Percentiles rank a stretch among this genome's conserved stretches.
Conservation (phyloP, 371 early-diverging fungal genomes). For the Synchytrium microbalum region DNA sequence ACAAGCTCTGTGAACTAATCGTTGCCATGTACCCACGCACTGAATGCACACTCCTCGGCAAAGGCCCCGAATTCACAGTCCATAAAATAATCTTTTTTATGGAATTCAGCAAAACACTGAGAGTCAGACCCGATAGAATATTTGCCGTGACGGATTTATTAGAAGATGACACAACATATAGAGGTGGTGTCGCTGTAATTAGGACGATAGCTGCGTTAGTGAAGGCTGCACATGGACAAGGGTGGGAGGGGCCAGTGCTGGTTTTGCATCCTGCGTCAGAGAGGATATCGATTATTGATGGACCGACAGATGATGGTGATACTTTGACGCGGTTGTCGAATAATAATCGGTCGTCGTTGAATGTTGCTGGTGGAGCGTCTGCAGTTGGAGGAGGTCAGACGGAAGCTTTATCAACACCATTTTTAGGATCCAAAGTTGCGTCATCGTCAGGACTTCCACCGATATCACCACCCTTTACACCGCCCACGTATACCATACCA, state of each 20-base stretch:
- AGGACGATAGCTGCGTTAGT: conserved; percentile 32
- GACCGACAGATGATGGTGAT: too few relatives aligned
- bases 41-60: conserved; percentile 33
- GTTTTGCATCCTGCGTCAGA: too few relatives aligned
- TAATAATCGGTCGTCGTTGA: too few relatives aligned
- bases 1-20: conserved; percentile 32
- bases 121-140: conserved; percentile 29
- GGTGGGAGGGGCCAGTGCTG: conserved; percentile 36
- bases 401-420: too few relatives aligned
- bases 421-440: too few relatives aligned
- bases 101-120: conserved; percentile 38
- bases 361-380: too few relatives aligned
- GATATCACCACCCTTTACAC: too few relatives aligned
- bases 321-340: too few relatives aligned
- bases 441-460: too few relatives aligned
- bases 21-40: conserved; percentile 30
- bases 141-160: conserved; percentile 32
- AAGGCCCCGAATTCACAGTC: conserved; percentile 36
- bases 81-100: conserved; percentile 45
- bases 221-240: conserved; percentile 28
- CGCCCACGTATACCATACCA: too few relatives aligned
- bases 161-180: conserved; percentile 22
- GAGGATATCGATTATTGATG: too few relatives aligned
- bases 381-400: too few relatives aligned
- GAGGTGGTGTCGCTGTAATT: conserved; percentile 28